Base-by-base conservation (phyloP, 345 rosid species). In the Laguncularia racemosa region DNA sequence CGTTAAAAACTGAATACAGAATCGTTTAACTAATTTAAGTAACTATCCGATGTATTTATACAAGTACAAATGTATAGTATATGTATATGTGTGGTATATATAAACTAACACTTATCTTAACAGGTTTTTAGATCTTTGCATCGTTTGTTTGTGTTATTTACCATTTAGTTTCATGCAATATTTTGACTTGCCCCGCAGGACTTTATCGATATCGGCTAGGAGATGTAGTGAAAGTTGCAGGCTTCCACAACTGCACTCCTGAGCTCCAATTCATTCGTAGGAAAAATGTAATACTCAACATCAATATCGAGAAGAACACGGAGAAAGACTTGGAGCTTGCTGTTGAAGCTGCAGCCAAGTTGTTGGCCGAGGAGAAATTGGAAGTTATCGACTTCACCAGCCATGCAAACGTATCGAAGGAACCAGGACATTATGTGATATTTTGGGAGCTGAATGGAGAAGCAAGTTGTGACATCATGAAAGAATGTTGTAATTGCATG, bases 261-360 rank as follows among this genome's bases (percentile, higher is more conserved):
- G 84, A 84, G 65, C 88, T 90, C 8, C 84, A 86, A 55, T 95
- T 90, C 49, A 65, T 90, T 4, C 78, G 89, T 76, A 76, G 99
- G 71, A 90, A 82, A 19, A 95, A 82, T 65, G 78, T 90, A 3
- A 52, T 88, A 19, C 90, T 88, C 4, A 76, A 75, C 13, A 81
- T 95, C 64, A 90, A 95, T 83, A 90, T 85, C 3, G 99, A 95
- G 77, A 95, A 90, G 77, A 90, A 84, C 93, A 88, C 95, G 0
- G 99, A 95, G 55, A 66, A 81, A 19, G 99, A 95, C 70, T 65
- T 95, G 28, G 97, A 95, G 78, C 55, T 90, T 4, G 73, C 96
- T 0, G 95, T 90, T 0, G 93, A 84, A 47, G 69, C 72, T 14
- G 97, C 97, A 9, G 79, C 75, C 15, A 81, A 76, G 72, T 63